Evolutionary conservation across 2,329 filamentous ascomycete species (phyloP).

Genomic region (Lomentospora prolificans): DNA sequence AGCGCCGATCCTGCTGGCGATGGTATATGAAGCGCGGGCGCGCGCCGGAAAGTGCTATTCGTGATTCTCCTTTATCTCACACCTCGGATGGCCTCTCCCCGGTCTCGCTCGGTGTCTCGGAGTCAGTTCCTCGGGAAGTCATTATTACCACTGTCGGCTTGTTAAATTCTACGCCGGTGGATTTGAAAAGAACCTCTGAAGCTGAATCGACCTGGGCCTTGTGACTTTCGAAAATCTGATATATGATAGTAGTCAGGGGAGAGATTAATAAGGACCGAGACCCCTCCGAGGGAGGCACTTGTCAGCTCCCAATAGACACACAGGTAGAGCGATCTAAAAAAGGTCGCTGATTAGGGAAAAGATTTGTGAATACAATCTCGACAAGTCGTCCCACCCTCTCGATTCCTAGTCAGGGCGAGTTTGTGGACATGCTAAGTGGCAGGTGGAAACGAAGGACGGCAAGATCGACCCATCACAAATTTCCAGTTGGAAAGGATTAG

Average conservation of each 20-base stretch:
- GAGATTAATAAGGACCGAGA: background rate
- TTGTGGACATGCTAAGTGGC: background rate
- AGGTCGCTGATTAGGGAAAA: background rate
- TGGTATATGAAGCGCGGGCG: too few species aligned
- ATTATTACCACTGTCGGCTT: too few species aligned
- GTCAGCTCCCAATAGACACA: background rate
- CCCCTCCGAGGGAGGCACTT: background rate
- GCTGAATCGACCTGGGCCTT: background rate
- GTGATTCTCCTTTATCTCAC: too few species aligned
- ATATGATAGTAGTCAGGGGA: background rate
- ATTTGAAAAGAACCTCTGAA: too few species aligned
- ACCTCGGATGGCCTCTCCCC: too few species aligned
- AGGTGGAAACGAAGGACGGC: background rate
- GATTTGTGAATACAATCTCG: background rate
- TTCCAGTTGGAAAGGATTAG: too few species aligned
- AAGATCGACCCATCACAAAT: background rate
- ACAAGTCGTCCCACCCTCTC: background rate
- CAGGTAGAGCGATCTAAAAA: background rate
- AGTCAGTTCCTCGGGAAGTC: too few species aligned
- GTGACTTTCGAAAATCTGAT: background rate
- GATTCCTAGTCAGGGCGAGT: background rate
- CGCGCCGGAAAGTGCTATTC: too few species aligned
- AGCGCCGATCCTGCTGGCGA: too few species aligned
- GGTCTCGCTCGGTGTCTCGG: too few species aligned
- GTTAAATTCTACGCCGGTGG: too few species aligned